A percentile compares a stretch with the other conserved stretches of the same genome.
These are phyloP conservation scores for Yamadazyma epiphylla DNA, from an alignment of 1,139 yeast genomes.

Conservation along the genomic window DNA sequence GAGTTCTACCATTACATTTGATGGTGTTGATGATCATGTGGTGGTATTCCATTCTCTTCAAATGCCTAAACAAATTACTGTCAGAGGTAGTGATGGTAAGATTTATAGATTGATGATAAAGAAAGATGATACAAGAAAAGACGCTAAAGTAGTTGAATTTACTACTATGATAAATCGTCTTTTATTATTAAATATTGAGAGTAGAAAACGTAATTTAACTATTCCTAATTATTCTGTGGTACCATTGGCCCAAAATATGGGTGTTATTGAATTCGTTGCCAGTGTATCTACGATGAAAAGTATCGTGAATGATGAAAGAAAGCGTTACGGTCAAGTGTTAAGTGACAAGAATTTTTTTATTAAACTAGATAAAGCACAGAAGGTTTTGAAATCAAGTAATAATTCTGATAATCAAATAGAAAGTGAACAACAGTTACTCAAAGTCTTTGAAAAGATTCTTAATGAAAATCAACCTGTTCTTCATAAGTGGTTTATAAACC, in stretches of 20 bases:
- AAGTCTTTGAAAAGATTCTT: conserved; percentile 29
- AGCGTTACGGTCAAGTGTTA: conserved; percentile 29
- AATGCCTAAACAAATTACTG: conserved; percentile 74
- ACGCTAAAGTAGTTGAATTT: conserved; percentile 90
- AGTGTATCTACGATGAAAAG: conserved; percentile 79
- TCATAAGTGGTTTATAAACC: conserved; percentile 83
- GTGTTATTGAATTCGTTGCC: conserved; percentile 90
- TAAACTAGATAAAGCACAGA: conserved; percentile 39
- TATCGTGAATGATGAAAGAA: conserved; percentile 47
- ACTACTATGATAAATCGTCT: conserved; percentile 83
- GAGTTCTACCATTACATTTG: conserved; percentile 49
- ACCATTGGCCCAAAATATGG: conserved; percentile 82
- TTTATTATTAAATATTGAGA: conserved; percentile 61
- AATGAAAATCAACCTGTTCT: conserved; percentile 67
- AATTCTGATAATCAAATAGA: conserved; percentile 12
- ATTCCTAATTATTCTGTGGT: conserved; percentile 86
- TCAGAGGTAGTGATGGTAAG: conserved; percentile 76
- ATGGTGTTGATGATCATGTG: conserved; percentile 58
- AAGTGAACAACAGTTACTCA: conserved; percentile 15
- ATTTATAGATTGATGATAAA: conserved; percentile 76
- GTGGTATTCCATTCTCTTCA: conserved; percentile 78
- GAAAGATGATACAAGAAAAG: conserved; percentile 91
- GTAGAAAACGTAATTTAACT: conserved; percentile 65
- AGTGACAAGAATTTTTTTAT: conserved; percentile 32
- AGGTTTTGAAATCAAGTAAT: conserved; percentile 21